Base-by-base conservation (phyloP, 805 yeast genomes). In the Saccharomycopsis selenospora region DNA sequence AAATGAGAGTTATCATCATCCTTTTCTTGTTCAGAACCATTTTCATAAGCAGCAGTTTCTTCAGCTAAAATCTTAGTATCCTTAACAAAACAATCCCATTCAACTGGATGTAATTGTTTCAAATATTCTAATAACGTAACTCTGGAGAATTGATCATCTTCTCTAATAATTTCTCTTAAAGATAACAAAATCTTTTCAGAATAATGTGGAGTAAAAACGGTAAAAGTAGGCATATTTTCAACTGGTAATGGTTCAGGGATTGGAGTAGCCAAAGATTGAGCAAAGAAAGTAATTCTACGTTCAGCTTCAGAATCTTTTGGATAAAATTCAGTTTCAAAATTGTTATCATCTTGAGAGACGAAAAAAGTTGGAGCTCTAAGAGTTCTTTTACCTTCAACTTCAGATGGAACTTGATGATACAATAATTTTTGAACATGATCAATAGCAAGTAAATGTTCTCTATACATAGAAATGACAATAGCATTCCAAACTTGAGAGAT, bases 401-500 rank as follows among this genome's bases (percentile, higher is more conserved):
- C 98, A 54, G 95, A 83, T 48, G 99, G 98, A 62, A 93, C 98
- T 76, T 93, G 99, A 68, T 93, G 99, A 69, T 93, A 93, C 58
- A 93, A 77, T 68, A 93, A 77, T 72, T 87, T 91, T 72, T 93
- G 99, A 56, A 93, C 99, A 66, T 93, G 99, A 67, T 93, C 99
- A 67, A 95, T 91, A 25, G 99, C 98, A 59, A 93, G 72, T 68
- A 93, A 75, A 69, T 93, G 99, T 72, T 93, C 99, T 75, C 99
- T 88, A 82, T 93, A 95, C 99, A 93, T 93, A 51, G 99, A 91
- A 60, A 93, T 93, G 57, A 93, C 95, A 69, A 93, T 85, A 48
- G 99, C 99, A 66, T 93, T 93, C 99, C 99, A 93, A 59, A 95
- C 91, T 74, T 93, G 99, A 38, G 97, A 89, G 61, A 93, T 91